Evolutionary conservation across 345 rosid genomes (phyloP).

Genomic region (Toxicodendron radicans): DNA sequence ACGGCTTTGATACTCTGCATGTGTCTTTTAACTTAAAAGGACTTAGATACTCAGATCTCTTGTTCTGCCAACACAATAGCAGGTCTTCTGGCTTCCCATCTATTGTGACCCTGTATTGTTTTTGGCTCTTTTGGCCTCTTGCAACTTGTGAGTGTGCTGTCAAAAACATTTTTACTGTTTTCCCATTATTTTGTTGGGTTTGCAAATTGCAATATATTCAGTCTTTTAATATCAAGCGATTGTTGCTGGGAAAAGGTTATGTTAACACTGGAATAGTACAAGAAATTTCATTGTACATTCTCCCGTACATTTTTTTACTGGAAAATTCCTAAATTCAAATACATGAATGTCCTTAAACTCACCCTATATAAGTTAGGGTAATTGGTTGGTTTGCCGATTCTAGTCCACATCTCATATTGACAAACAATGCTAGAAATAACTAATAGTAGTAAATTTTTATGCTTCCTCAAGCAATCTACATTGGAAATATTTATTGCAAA

Average conservation of each 20-base stretch:
- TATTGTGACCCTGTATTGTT: background rate
- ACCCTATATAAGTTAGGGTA: background rate
- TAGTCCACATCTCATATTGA: background rate
- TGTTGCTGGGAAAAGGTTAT: slow-evolving; percentile 3
- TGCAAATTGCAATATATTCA: background rate
- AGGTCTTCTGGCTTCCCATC: slow-evolving; percentile 9
- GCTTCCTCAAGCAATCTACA: background rate
- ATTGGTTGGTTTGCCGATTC: background rate
- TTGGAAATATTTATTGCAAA: background rate
- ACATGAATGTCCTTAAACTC: background rate
- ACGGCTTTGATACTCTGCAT: background rate
- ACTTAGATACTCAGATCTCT: background rate
- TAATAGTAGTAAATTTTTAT: background rate
- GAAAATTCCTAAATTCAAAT: background rate
- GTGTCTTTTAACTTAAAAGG: too few relatives aligned
- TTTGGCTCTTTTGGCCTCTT: background rate
- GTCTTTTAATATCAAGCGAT: background rate
- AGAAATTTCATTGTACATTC: background rate
- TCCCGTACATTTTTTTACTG: too few relatives aligned
- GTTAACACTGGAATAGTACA: background rate
- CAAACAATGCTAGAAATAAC: background rate
- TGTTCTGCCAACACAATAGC: slow-evolving; percentile 3
- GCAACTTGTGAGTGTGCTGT: background rate
- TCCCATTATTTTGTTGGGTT: background rate
- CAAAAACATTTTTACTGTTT: slow-evolving; percentile 2